Conservation (phyloP, 2,329 filamentous ascomycete species). For the Neopestalotiopsis clavispora region DNA sequence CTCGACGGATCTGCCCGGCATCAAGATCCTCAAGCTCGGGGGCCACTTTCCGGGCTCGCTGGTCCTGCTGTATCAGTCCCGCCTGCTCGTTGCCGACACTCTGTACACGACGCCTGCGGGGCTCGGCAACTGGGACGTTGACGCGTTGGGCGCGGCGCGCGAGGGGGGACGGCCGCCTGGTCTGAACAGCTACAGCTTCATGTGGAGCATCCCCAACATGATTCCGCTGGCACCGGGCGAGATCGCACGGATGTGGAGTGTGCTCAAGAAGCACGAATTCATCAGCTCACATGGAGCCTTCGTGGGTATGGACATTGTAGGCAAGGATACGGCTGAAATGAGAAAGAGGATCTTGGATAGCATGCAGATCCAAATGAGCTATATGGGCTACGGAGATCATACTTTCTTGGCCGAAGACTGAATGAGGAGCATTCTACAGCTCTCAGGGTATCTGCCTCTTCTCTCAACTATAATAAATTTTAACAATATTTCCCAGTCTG, state of each 20-base stretch:
- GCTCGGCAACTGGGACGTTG: constrained; percentile 50
- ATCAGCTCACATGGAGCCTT: constrained; percentile 72
- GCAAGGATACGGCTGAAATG: constrained; percentile 48
- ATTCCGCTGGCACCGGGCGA: constrained; percentile 72
- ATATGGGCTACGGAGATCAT: constrained; percentile 51
- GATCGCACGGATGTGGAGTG: constrained; percentile 72
- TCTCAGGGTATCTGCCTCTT: background rate
- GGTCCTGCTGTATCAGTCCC: constrained; percentile 65
- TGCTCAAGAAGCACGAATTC: constrained; percentile 66
- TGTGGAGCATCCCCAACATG: constrained; percentile 79
- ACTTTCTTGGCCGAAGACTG: constrained; percentile 39
- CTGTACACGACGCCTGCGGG: constrained; percentile 72
- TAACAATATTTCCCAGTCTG: too few relatives aligned
- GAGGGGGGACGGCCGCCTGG: constrained; percentile 40
- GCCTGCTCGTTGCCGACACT: constrained; percentile 78
- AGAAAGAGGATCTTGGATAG: constrained; percentile 74
- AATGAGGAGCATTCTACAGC: background rate
- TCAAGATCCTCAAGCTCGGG: constrained; percentile 71
- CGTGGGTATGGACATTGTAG: constrained; percentile 62
- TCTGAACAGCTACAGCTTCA: constrained; percentile 67
- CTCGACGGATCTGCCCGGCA: constrained; percentile 43
- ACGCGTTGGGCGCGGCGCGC: constrained; percentile 43
- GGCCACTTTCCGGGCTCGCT: constrained; percentile 82
- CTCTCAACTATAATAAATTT: background rate
- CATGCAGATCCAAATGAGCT: constrained; percentile 73